Percentiles rank a stretch among this genome's conserved stretches.
phyloP scores from a whole-genome alignment of 106 monocot genomes.

The Allium fistulosum region DNA sequence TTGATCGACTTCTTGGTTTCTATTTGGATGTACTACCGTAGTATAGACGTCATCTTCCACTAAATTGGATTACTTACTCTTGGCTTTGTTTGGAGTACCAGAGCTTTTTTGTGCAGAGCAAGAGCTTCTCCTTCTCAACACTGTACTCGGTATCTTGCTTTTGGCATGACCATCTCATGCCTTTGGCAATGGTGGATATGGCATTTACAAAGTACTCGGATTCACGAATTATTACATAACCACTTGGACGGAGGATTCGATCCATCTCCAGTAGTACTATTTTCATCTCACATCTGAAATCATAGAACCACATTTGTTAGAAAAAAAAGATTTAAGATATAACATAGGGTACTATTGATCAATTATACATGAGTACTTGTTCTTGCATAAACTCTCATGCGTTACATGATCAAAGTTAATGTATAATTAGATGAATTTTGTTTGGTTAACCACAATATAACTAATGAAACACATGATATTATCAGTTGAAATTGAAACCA shows the following conservation, averaged over 20 bases:
- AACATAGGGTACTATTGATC: too few species aligned
- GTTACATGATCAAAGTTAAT: too few species aligned
- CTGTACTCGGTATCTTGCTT: constrained; percentile 32
- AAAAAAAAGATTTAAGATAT: too few species aligned
- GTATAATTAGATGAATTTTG: too few species aligned
- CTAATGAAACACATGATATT: too few species aligned
- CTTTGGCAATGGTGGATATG: constrained; percentile 25
- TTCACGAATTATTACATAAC: constrained; percentile 32
- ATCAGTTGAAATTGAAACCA: too few species aligned
- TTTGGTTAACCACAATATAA: too few species aligned
- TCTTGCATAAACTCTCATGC: too few species aligned
- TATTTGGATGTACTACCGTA: background rate
- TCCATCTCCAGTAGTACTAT: constrained; percentile 49
- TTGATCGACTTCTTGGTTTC: background rate
- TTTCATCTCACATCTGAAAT: constrained; percentile 35
- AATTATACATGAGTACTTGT: too few species aligned
- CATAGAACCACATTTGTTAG: background rate
- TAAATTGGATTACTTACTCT: constrained; percentile 16
- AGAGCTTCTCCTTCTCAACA: constrained; percentile 34
- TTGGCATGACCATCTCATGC: constrained; percentile 36
- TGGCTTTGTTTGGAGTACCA: constrained; percentile 31
- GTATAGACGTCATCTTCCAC: background rate
- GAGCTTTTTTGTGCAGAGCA: constrained; percentile 43
- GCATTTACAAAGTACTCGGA: constrained; percentile 32
- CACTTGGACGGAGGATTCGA: constrained; percentile 35